Evolutionary conservation across 768 basidiomycete species (phyloP), one percentile per base, ranked within the genome.

Genomic region (Termitomyces sp.): DNA sequence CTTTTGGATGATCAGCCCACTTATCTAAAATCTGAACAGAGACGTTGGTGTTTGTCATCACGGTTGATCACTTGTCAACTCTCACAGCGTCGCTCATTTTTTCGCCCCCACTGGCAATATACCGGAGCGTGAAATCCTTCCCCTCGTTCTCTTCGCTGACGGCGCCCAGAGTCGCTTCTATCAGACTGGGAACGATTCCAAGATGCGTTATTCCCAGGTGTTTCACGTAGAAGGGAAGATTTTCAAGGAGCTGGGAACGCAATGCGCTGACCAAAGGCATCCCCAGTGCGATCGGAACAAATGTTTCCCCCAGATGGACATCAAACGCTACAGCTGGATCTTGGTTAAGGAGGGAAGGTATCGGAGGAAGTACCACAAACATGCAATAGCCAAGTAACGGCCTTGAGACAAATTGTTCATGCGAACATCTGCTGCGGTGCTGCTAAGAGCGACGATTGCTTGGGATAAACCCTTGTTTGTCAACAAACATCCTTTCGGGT

Each of bases 111-210:
- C 78, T 77, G 3, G 69, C 76, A 35, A 81, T 75, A 56, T 75
- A 81, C 21, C 73, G 68, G 32, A 81, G 64, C 21, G 64, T 63
- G 49, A 71, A 69, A 39, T 64, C 67, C 28, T 52, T 61, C 11
- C 53, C 60, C 8, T 59, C 63, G 12, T 54, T 61, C 42, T 68
- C 60, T 17, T 58, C 65, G 40, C 67, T 62, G 21, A 68, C 66
- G 17, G 68, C 70, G 46, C 68, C 70, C 64, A 81, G 65, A 11
- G 76, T 78, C 3, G 78, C 80, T 59, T 81, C 80, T 46, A 81
- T 79, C 58, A 81, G 63, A 61, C 79, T 79, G 5, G 79, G 79
- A 17, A 81, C 80, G 39, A 80, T 76, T 7, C 78, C 79, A 41
- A 81, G 63, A 60, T 81, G 79, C 2, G 80, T 80, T 25, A 81